Conservation (phyloP, 768 basidiomycete species). For the Macrolepiota albuminosa region DNA sequence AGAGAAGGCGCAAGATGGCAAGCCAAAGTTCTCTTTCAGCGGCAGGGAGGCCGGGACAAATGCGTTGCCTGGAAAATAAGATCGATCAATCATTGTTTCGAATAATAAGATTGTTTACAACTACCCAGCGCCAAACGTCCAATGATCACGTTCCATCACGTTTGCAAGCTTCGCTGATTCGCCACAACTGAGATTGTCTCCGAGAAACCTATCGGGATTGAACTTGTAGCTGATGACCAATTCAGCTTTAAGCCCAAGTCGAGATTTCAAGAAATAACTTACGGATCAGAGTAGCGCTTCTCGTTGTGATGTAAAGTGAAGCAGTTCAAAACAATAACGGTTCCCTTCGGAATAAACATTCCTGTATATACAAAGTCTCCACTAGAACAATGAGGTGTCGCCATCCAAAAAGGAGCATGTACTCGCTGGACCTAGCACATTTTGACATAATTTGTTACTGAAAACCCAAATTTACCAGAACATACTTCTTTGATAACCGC, state of each 20-base stretch:
- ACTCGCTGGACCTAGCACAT: constrained; percentile 26
- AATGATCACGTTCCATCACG: constrained; percentile 42
- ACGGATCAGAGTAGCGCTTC: constrained; percentile 32
- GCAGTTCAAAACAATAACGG: constrained; percentile 33
- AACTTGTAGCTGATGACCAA: constrained; percentile 2
- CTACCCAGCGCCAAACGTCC: constrained; percentile 46
- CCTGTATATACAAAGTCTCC: constrained; percentile 37
- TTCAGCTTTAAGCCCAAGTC: not conserved
- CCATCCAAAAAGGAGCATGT: constrained; percentile 33
- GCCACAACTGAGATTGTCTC: constrained; percentile 28
- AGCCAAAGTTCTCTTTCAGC: not conserved
- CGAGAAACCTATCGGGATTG: constrained; percentile 38
- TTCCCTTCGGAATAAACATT: constrained; percentile 33
- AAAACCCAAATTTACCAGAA: not conserved
- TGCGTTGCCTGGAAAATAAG: constrained; percentile 13
- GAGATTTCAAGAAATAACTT: constrained; percentile 15
- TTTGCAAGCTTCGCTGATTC: constrained; percentile 40
- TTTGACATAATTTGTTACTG: not conserved
- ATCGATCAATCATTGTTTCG: not conserved
- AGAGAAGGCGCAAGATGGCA: not conserved
- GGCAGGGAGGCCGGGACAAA: not conserved
- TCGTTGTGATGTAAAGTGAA: constrained; percentile 33
- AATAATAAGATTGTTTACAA: not conserved
- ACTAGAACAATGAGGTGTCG: constrained; percentile 30
- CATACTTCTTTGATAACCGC: constrained; percentile 25